These are phyloP conservation scores for Kernera saxatilis DNA, from an alignment of 345 rosid genomes.

Conservation along the genomic window DNA sequence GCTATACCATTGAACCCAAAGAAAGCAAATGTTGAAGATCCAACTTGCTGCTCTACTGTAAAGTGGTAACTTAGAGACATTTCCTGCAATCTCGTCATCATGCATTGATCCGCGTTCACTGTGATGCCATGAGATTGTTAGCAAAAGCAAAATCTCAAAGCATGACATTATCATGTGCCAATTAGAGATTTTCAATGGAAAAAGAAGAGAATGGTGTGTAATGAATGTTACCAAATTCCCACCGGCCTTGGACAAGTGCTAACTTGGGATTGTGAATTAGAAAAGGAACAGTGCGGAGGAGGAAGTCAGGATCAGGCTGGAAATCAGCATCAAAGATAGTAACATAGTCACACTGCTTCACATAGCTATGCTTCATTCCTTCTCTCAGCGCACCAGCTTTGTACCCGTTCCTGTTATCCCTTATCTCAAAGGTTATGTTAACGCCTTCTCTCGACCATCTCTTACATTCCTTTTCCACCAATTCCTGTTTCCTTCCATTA, in stretches of 20 bases:
- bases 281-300: constrained; percentile 32
- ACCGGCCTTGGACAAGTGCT: constrained; percentile 36
- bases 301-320: constrained; percentile 36
- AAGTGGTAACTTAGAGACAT: constrained; percentile 57
- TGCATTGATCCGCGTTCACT: constrained; percentile 54
- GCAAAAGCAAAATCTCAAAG: not conserved
- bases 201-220: not conserved
- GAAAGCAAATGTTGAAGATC: constrained; percentile 51
- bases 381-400: constrained; percentile 35
- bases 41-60: constrained; percentile 51
- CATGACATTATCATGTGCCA: not conserved
- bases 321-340: constrained; percentile 37
- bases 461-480: constrained; percentile 31
- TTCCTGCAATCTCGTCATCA: constrained; percentile 52
- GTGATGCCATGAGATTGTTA: not conserved
- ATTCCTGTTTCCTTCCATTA: constrained; percentile 29
- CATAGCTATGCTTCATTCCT: constrained; percentile 35
- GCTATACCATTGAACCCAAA: constrained; percentile 49
- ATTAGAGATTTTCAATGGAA: not conserved
- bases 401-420: constrained; percentile 34
- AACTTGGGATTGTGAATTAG: constrained; percentile 31
- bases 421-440: constrained; percentile 31
- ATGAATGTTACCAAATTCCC: constrained; percentile 32
- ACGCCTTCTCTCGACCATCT: constrained; percentile 33
- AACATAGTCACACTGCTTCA: constrained; percentile 34